Evolutionary conservation across 164 flowering plant genomes (phyloP).

Genomic region (Brasenia schreberi): DNA sequence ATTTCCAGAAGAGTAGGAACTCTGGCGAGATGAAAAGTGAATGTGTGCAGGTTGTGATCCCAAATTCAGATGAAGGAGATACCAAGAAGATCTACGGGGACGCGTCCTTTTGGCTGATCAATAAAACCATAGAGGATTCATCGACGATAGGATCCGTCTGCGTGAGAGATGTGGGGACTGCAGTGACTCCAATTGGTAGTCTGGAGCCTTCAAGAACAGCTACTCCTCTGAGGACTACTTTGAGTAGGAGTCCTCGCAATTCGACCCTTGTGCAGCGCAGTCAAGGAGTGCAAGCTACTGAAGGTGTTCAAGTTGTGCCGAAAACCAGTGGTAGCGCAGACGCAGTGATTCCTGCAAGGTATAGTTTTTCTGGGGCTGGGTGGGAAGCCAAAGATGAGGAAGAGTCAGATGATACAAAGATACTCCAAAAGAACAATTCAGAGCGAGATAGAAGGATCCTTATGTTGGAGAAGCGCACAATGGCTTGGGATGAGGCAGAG

Average conservation of each 20-base stretch:
- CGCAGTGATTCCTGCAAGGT: slow-evolving; percentile 11
- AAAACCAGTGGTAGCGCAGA: slow-evolving; percentile 20
- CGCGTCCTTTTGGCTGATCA: slow-evolving; percentile 55
- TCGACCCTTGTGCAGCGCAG: slow-evolving; percentile 50
- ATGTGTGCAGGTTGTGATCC: slow-evolving; percentile 4
- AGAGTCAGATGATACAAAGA: slow-evolving; percentile 6
- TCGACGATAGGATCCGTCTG: slow-evolving; percentile 48
- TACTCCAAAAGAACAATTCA: slow-evolving; percentile 9
- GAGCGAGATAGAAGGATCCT: slow-evolving; percentile 26
- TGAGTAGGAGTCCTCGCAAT: slow-evolving; percentile 51
- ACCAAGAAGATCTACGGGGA: slow-evolving; percentile 60
- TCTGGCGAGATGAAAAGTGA: slow-evolving; percentile 23
- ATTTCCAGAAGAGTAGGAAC: slow-evolving; percentile 43
- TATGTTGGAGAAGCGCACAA: slow-evolving; percentile 57
- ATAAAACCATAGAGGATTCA: slow-evolving; percentile 23
- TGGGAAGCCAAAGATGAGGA: slow-evolving; percentile 22
- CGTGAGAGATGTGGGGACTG: slow-evolving; percentile 95
- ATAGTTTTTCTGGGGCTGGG: slow-evolving; percentile 5
- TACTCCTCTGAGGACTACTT: slow-evolving; percentile 73
- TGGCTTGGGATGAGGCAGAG: slow-evolving; percentile 97
- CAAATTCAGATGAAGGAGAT: slow-evolving; percentile 23
- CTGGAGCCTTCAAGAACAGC: slow-evolving; percentile 87
- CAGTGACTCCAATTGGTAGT: slow-evolving; percentile 92
- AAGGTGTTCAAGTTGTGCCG: slow-evolving; percentile 5
- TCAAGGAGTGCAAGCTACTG: slow-evolving; percentile 22